phyloP scores from a whole-genome alignment of 2,329 filamentous ascomycete genomes.

The Monosporascus ibericus region DNA sequence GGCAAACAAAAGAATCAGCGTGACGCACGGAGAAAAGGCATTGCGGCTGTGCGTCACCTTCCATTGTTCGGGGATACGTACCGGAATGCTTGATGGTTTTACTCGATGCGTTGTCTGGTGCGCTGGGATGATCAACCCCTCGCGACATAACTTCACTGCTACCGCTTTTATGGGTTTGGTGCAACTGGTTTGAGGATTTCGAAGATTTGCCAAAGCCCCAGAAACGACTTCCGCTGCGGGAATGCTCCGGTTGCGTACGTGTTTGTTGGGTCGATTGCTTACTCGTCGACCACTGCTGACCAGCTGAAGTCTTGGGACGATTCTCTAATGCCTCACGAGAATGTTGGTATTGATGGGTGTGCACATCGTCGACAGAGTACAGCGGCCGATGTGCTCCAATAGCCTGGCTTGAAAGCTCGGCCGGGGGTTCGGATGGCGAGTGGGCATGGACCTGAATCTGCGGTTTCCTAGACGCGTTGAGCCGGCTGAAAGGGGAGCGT shows the following conservation, averaged over 20 bases:
- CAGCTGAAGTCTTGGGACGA: slow-evolving; percentile 12
- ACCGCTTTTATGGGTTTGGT: slow-evolving; percentile 16
- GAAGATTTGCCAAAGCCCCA: slow-evolving; percentile 25
- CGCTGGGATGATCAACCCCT: slow-evolving; percentile 20
- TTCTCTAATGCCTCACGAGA: slow-evolving; percentile 12
- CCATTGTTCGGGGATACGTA: slow-evolving; percentile 9
- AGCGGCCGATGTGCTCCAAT: slow-evolving; percentile 9
- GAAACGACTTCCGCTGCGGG: slow-evolving; percentile 26
- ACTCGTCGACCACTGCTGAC: slow-evolving; percentile 14
- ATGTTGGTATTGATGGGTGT: slow-evolving; percentile 13
- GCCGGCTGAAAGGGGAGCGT: slow-evolving; percentile 26
- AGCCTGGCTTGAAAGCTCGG: slow-evolving; percentile 5
- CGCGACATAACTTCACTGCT: slow-evolving; percentile 22
- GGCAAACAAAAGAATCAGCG: slow-evolving; percentile 9
- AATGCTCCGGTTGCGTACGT: slow-evolving; percentile 15
- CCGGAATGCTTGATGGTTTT: slow-evolving; percentile 26
- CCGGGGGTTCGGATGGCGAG: background rate
- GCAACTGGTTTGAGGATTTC: slow-evolving; percentile 17
- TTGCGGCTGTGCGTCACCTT: background rate
- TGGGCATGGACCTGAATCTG: slow-evolving; percentile 7
- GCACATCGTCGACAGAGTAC: slow-evolving; percentile 20
- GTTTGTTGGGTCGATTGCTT: slow-evolving; percentile 10
- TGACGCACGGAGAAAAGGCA: background rate
- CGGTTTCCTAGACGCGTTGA: slow-evolving; percentile 20
- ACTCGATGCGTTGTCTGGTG: slow-evolving; percentile 22